A percentile compares a stretch with the other conserved stretches of the same genome.
Conservation (phyloP, 2,329 filamentous ascomycete species). For the Aureobasidium sp. region DNA sequence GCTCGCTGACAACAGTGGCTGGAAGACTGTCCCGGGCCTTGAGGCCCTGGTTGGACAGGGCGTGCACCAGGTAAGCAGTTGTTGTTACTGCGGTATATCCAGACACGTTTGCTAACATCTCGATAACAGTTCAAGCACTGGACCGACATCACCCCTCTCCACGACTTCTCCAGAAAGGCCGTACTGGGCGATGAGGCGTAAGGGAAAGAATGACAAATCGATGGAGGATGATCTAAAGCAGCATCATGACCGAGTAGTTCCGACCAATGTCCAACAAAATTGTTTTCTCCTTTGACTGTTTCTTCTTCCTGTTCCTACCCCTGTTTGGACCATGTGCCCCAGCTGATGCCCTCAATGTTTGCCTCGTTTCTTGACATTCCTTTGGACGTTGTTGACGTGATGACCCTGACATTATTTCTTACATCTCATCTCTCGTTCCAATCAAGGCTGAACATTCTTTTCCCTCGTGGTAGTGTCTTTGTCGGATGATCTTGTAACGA, state of each 20-base stretch:
- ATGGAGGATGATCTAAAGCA: neutral
- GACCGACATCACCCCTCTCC: conserved; percentile 71
- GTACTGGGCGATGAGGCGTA: conserved; percentile 24
- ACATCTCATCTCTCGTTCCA: neutral
- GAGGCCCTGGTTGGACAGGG: conserved; percentile 86
- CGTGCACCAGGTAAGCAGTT: conserved; percentile 56
- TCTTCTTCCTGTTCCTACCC: neutral
- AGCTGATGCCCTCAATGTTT: neutral
- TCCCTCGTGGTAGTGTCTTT: neutral
- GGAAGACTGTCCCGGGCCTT: conserved; percentile 75
- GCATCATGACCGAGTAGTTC: neutral
- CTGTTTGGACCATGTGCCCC: neutral
- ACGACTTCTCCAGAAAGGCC: conserved; percentile 54
- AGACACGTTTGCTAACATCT: conserved; percentile 40
- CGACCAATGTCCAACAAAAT: neutral
- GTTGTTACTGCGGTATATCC: conserved; percentile 30
- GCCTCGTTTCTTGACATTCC: neutral
- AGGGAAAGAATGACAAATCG: neutral
- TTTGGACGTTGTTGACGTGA: neutral
- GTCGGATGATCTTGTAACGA: neutral
- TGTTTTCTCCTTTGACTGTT: neutral
- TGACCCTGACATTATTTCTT: neutral
- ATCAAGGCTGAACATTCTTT: neutral
- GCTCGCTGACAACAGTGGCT: conserved; percentile 66
- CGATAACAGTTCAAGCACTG: conserved; percentile 50